A percentile compares a stretch with the other conserved stretches of the same genome.
phyloP scores from a whole-genome alignment of 805 yeast species.

The Suhomyces canberraensis region DNA sequence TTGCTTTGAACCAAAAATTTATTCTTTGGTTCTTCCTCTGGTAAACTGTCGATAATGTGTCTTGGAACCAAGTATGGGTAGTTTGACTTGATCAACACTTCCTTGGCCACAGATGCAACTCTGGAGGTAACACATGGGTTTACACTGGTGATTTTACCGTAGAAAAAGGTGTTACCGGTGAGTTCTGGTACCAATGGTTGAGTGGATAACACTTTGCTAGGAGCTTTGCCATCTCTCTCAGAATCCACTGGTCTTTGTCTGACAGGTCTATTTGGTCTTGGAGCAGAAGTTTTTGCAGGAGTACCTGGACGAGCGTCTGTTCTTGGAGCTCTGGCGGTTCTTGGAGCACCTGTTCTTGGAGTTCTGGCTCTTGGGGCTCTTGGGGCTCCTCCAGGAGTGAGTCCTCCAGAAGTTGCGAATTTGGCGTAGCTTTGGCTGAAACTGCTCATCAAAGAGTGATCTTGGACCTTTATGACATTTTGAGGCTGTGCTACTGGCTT shows the following conservation, averaged over 20 bases:
- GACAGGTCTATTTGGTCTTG: constrained; percentile 4
- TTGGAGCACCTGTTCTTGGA: constrained; percentile 2
- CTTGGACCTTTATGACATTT: constrained; percentile 7
- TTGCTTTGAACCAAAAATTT: constrained; percentile 31
- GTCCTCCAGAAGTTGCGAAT: background rate
- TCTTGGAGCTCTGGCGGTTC: constrained; percentile 5
- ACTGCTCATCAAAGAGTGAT: constrained; percentile 12
- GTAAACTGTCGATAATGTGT: constrained; percentile 24
- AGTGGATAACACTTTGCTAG: constrained; percentile 4
- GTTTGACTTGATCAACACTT: constrained; percentile 33
- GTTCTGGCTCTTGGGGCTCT: background rate
- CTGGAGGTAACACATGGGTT: constrained; percentile 28
- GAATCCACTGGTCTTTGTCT: constrained; percentile 1
- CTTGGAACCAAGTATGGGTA: constrained; percentile 41
- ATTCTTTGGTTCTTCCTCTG: constrained; percentile 19
- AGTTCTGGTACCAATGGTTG: constrained; percentile 18
- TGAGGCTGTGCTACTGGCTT: background rate
- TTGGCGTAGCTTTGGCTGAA: constrained; percentile 6
- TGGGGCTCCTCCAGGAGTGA: background rate
- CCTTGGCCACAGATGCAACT: constrained; percentile 40
- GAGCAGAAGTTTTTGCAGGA: background rate
- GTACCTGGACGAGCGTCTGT: background rate
- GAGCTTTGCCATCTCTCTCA: constrained; percentile 5
- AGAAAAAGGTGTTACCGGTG: constrained; percentile 29
- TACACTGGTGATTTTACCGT: constrained; percentile 35